These are phyloP conservation scores for Ambrosia trifida DNA, from an alignment of 129 eudicot species.

Conservation along the genomic window DNA sequence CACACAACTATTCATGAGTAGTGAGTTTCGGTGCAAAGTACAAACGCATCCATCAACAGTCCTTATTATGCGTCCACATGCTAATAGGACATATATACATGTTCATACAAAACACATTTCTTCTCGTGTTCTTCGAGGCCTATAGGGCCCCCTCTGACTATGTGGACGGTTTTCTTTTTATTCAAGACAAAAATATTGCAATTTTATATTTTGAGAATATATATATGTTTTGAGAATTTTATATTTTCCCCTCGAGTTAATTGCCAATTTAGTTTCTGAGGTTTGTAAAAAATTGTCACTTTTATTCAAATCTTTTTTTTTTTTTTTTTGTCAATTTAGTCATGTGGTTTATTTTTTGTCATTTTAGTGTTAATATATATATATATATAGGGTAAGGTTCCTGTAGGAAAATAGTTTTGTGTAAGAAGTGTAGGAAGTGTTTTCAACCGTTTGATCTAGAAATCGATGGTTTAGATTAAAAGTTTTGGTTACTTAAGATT, in stretches of 20 bases:
- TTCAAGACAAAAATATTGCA: constrained; percentile 11
- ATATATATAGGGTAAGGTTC: too few species aligned
- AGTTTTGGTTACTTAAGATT: too few species aligned
- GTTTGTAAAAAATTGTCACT: too few species aligned
- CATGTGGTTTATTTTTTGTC: too few species aligned
- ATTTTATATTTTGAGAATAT: constrained; percentile 12
- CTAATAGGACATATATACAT: constrained; percentile 18
- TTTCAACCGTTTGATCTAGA: too few species aligned
- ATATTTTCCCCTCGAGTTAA: background rate
- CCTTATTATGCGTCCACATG: constrained; percentile 3
- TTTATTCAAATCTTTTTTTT: too few species aligned
- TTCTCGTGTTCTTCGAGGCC: background rate
- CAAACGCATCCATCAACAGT: background rate
- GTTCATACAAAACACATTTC: constrained; percentile 14
- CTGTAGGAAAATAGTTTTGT: too few species aligned
- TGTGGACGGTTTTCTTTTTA: constrained; percentile 4
- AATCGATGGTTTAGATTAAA: too few species aligned
- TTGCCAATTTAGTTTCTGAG: too few species aligned
- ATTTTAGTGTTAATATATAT: too few species aligned
- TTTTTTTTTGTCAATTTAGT: too few species aligned
- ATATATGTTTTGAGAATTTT: background rate
- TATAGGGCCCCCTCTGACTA: constrained; percentile 7
- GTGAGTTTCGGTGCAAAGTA: background rate
- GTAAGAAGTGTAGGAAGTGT: too few species aligned
- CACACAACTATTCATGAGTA: constrained; percentile 8